These are phyloP conservation scores for Plasmodium cynomolgi DNA, from an alignment of 169 alveolate genomes.

Conservation along the genomic window DNA sequence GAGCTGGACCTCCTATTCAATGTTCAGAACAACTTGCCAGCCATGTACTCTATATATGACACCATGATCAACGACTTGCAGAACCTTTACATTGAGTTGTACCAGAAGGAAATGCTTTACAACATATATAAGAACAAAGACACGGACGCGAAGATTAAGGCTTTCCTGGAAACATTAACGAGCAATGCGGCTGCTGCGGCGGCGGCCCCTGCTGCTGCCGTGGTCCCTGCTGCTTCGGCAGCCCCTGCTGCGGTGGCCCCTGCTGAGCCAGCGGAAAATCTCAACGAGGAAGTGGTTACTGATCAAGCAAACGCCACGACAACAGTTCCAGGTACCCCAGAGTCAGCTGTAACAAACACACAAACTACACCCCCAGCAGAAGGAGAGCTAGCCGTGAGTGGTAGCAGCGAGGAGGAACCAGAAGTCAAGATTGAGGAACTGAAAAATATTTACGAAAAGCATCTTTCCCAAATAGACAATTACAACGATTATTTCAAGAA, in stretches of 20 bases:
- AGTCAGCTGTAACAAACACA: background rate
- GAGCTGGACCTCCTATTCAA: slow-evolving; percentile 20
- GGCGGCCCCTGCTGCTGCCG: background rate
- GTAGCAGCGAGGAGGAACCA: background rate
- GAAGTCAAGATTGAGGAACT: too few species aligned
- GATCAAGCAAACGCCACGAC: background rate
- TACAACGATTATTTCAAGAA: background rate
- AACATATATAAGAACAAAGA: slow-evolving; percentile 11
- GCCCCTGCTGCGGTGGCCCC: background rate
- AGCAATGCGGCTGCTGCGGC: background rate
- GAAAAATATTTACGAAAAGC: background rate
- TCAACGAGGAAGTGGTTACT: background rate
- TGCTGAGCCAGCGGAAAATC: background rate
- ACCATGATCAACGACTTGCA: background rate
- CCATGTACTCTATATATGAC: slow-evolving; percentile 52
- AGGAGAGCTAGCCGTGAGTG: background rate
- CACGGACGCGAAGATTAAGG: background rate
- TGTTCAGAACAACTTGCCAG: slow-evolving; percentile 33
- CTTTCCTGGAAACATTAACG: background rate
- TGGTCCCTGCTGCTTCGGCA: background rate
- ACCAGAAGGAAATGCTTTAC: slow-evolving; percentile 36
- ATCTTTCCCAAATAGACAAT: background rate
- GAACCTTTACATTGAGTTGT: background rate
- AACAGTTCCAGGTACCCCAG: background rate
- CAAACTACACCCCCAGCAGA: background rate